These are phyloP conservation scores for Metarhizium humberi DNA, from an alignment of 2,329 filamentous ascomycete species.

Conservation along the genomic window DNA sequence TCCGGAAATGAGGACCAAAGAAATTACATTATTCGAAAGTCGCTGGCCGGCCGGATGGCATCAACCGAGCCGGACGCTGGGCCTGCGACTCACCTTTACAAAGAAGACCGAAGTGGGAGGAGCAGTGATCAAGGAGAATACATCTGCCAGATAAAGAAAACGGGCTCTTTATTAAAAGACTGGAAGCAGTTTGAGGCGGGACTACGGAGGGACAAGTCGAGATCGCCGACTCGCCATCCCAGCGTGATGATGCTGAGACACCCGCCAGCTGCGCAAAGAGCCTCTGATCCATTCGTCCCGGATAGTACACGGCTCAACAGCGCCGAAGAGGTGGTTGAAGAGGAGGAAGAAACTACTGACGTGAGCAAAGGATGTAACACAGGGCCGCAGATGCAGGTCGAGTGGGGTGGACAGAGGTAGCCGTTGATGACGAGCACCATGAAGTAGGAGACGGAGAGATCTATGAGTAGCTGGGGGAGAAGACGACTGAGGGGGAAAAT, in stretches of 20 bases:
- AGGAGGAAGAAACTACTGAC: too few relatives aligned
- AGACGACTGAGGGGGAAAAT: too few relatives aligned
- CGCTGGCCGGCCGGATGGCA: conserved; percentile 23
- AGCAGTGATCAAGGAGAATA: background rate
- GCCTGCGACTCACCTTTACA: background rate
- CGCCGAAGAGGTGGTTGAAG: background rate
- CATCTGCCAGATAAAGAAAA: conserved; percentile 4
- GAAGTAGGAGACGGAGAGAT: background rate
- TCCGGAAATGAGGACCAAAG: conserved; percentile 29
- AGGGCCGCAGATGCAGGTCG: background rate
- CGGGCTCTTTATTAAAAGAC: conserved; percentile 17
- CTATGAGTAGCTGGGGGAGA: too few relatives aligned
- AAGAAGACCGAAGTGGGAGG: background rate
- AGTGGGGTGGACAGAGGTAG: background rate
- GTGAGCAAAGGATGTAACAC: background rate
- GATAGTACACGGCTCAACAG: background rate
- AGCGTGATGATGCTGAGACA: conserved; percentile 9
- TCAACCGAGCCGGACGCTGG: conserved; percentile 4
- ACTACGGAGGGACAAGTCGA: conserved; percentile 18
- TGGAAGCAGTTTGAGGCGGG: conserved; percentile 32
- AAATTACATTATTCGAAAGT: conserved; percentile 33
- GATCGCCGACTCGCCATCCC: conserved; percentile 19
- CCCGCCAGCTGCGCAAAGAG: background rate
- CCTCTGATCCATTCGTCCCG: background rate
- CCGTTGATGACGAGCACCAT: background rate